These are phyloP conservation scores for Cladorrhinum samala DNA, from an alignment of 495 filamentous ascomycete species.

Conservation along the genomic window DNA sequence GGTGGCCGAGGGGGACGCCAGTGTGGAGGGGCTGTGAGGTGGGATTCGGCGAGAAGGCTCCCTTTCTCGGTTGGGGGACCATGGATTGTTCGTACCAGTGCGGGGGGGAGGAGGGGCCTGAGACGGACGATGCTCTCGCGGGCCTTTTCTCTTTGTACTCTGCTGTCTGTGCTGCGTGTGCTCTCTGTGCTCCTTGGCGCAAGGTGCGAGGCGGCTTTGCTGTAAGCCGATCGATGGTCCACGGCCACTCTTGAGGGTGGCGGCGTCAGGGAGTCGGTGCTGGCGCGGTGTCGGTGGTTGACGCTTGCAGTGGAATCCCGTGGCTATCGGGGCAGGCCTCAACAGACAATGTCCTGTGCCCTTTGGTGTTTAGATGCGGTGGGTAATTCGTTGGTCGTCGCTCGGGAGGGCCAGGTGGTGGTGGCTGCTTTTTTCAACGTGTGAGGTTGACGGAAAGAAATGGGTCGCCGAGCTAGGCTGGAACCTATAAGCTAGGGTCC, in stretches of 20 bases:
- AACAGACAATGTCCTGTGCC: too few relatives aligned
- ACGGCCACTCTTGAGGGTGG: too few relatives aligned
- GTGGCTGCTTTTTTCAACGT: conserved; percentile 25
- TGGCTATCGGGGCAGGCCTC: too few relatives aligned
- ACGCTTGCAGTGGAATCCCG: too few relatives aligned
- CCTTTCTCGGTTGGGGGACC: conserved; percentile 39
- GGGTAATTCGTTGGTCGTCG: conserved; percentile 4
- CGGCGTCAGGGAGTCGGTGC: too few relatives aligned
- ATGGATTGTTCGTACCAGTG: conserved; percentile 24
- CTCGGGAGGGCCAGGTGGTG: not conserved
- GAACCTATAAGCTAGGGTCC: not conserved
- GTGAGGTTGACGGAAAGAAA: conserved; percentile 31
- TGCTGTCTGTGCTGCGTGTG: too few relatives aligned
- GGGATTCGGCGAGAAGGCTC: conserved; percentile 52
- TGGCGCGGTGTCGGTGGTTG: too few relatives aligned
- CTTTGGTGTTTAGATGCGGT: conserved; percentile 9
- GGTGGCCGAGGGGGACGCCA: conserved; percentile 39
- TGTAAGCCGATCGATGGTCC: too few relatives aligned
- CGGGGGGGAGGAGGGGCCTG: conserved; percentile 7
- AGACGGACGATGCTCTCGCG: conserved; percentile 27
- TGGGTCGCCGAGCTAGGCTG: conserved; percentile 21
- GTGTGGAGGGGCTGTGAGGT: conserved; percentile 41
- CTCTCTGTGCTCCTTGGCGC: too few relatives aligned
- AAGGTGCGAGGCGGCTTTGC: too few relatives aligned
- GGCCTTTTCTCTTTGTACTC: not conserved